A percentile compares a stretch with the other conserved stretches of the same genome.
Evolutionary conservation across 768 basidiomycete species (phyloP).

Genomic region (Kwoniella botswanensis): DNA sequence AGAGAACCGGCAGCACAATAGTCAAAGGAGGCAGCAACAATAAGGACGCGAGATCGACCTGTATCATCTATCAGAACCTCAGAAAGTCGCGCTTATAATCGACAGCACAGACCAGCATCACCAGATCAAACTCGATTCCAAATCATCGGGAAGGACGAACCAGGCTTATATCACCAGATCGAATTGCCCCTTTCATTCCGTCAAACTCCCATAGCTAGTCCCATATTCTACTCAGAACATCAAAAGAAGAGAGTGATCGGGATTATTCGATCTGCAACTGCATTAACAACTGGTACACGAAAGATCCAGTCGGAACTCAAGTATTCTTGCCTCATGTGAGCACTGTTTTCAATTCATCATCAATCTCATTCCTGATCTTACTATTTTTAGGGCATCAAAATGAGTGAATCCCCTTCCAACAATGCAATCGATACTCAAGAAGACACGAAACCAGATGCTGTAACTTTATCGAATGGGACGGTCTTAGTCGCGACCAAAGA

Average conservation of each 20-base stretch:
- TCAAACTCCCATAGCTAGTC: background rate
- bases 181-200: background rate
- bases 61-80: background rate
- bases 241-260: background rate
- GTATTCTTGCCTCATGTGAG: constrained; percentile 12
- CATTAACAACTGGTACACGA: background rate
- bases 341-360: background rate
- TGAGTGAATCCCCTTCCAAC: constrained; percentile 26
- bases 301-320: background rate
- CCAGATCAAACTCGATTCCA: background rate
- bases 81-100: background rate
- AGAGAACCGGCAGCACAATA: background rate
- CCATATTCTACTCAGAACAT: background rate
- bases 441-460: constrained; percentile 12
- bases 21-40: background rate
- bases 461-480: constrained; percentile 12
- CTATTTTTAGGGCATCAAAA: constrained; percentile 31
- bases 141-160: background rate
- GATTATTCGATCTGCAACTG: background rate
- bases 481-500: constrained; percentile 11
- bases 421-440: constrained; percentile 21
- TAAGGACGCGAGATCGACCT: background rate
- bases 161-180: no score
- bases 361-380: background rate
- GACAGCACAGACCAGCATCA: no score